Evolutionary conservation across 129 eudicot species (phyloP).

Genomic region (Lonicera japonica): DNA sequence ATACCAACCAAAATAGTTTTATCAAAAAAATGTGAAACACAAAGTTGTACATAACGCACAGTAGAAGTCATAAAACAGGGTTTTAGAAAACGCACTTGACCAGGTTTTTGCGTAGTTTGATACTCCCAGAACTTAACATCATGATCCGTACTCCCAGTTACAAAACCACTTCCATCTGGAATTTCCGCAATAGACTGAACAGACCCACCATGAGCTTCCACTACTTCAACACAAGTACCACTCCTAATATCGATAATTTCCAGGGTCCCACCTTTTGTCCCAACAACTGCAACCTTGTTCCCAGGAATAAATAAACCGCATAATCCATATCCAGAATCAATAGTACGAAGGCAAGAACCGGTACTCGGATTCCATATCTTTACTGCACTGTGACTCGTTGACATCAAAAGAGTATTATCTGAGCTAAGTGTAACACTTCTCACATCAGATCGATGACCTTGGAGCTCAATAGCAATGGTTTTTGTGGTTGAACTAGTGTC

Average conservation of each 20-base stretch:
- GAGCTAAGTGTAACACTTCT: slow-evolving; percentile 95
- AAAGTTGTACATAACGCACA: too few species aligned
- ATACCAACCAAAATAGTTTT: too few species aligned
- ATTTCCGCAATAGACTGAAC: slow-evolving; percentile 63
- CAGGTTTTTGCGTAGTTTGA: slow-evolving; percentile 45
- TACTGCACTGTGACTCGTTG: slow-evolving; percentile 83
- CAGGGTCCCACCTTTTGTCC: slow-evolving; percentile 74
- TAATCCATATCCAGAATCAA: slow-evolving; percentile 87
- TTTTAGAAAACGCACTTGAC: slow-evolving; percentile 46
- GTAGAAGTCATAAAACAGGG: not conserved
- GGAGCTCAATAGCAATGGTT: slow-evolving; percentile 64
- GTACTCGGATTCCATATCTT: slow-evolving; percentile 97
- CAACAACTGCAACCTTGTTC: slow-evolving; percentile 74
- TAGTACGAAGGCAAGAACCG: slow-evolving; percentile 80
- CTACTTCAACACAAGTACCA: slow-evolving; percentile 73
- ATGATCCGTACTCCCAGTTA: slow-evolving; percentile 87
- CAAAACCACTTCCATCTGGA: slow-evolving; percentile 81
- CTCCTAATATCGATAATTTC: slow-evolving; percentile 85
- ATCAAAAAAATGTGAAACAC: too few species aligned
- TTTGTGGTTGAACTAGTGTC: slow-evolving; percentile 42
- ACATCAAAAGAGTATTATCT: slow-evolving; percentile 79
- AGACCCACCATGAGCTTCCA: slow-evolving; percentile 85
- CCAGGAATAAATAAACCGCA: slow-evolving; percentile 91
- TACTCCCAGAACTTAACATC: slow-evolving; percentile 99
- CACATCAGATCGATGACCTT: slow-evolving; percentile 92